phyloP scores from a whole-genome alignment of 31 red algal species.

The Asparagopsis taxiformis region DNA sequence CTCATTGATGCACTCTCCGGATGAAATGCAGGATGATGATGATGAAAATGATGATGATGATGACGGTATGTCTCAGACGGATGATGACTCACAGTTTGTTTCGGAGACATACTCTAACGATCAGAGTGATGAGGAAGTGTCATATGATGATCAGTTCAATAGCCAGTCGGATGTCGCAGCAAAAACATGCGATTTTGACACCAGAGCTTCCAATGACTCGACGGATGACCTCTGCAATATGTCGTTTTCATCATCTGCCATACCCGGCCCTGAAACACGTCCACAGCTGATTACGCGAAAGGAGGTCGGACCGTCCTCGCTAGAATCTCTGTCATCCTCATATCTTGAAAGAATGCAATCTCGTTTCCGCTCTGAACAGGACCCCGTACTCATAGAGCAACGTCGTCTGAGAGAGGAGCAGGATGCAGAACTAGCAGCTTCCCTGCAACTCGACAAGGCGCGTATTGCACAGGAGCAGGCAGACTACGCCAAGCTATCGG shows the following conservation, averaged over 20 bases:
- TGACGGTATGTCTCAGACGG: slow-evolving; percentile 9
- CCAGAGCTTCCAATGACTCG: background rate
- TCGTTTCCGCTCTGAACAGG: slow-evolving; percentile 25
- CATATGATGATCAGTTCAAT: background rate
- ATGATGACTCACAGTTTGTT: slow-evolving; percentile 2
- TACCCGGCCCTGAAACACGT: background rate
- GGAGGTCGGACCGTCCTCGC: slow-evolving; percentile 13
- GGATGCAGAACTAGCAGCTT: slow-evolving; percentile 38
- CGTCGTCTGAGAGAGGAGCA: slow-evolving; percentile 37
- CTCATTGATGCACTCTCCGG: slow-evolving; percentile 19
- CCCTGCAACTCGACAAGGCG: slow-evolving; percentile 22
- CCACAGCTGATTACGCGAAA: slow-evolving; percentile 23
- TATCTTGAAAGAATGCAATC: slow-evolving; percentile 50
- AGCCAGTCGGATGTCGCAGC: background rate
- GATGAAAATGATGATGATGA: slow-evolving; percentile 1
- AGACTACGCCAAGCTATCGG: background rate
- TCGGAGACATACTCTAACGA: slow-evolving; percentile 12
- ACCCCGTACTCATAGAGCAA: slow-evolving; percentile 27
- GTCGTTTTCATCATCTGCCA: background rate
- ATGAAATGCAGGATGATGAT: background rate
- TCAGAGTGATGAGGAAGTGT: background rate
- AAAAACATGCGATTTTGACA: background rate
- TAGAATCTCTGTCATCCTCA: slow-evolving; percentile 41
- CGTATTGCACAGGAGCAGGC: slow-evolving; percentile 16
- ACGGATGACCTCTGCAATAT: slow-evolving; percentile 9